Conservation (phyloP, 139 green algal species). For the Haematococcus sp. region DNA sequence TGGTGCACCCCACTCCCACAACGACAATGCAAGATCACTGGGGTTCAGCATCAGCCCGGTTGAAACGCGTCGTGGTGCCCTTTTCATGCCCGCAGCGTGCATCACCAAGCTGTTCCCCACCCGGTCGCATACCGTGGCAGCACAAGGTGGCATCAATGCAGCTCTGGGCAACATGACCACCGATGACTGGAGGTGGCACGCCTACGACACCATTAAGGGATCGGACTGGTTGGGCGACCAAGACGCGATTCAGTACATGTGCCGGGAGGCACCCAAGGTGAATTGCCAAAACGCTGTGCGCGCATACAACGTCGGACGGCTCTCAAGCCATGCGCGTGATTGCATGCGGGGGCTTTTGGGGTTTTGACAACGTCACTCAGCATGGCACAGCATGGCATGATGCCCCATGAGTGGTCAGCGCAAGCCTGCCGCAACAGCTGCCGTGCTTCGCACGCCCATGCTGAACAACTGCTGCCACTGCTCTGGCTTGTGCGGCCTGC, state of each 20-base stretch:
- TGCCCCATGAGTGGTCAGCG: no score
- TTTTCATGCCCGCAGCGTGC: conserved; percentile 60
- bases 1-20: no score
- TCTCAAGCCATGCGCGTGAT: no score
- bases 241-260: conserved; percentile 79
- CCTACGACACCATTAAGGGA: conserved; percentile 99
- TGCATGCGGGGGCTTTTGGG: not conserved
- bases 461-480: no score
- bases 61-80: no score
- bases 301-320: no score
- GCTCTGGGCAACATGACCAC: conserved; percentile 97
- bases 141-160: conserved; percentile 98
- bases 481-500: not conserved
- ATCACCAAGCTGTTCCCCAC: conserved; percentile 99
- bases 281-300: not conserved
- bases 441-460: no score
- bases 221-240: conserved; percentile 98
- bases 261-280: conserved; percentile 83
- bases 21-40: no score
- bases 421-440: no score
- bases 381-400: no score
- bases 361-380: not conserved
- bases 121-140: conserved; percentile 96
- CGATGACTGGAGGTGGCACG: conserved; percentile 99
- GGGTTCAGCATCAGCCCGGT: no score